Evolutionary conservation across 1,284 basidiomycete genomes (phyloP), one percentile per base, ranked within the genome.

Genomic region (Leccinum angustisporum): DNA sequence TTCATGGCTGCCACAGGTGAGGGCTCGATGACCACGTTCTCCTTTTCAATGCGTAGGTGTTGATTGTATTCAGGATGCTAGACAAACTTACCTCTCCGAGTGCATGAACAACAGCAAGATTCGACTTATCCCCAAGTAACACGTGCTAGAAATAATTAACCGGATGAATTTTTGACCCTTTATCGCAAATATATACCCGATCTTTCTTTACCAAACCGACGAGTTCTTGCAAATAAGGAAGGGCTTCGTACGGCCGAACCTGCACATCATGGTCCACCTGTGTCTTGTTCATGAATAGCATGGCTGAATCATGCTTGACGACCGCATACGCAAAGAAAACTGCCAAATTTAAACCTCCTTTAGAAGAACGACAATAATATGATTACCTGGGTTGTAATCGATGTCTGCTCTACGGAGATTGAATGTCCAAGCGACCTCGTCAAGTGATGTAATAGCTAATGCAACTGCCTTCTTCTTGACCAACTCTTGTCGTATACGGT

Each of bases 251-350:
- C 0, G 91, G 83, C 55, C 84, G 78, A 14, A 97, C 79, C 14
- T 85, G 82, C 10, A 97, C 86, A 8, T 82, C 80, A 25, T 84
- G 79, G 30, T 84, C 81, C 13, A 95, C 74, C 66, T 93, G 88
- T 2, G 78, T 74, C 1, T 81, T 78, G 63, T 96, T 81, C 60
- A 95, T 79, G 74, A 97, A 98, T 1, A 98, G 79, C 4, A 85
- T 79, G 0, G 86, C 86, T 4, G 83, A 81, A 54, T 90, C 81
- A 13, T 78, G 76, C 2, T 91, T 91, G 33, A 98, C 80, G 40
- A 97, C 81, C 2, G 94, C 92, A 73, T 96, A 98, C 0, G 92
- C 87, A 72, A 98, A 97, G 80, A 99, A 98, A 25, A 99, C 96
- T 88, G 72, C 5, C 14, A 2, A 27, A 25, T 25, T 25, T 25